Evolutionary conservation across 352 stramenopile genomes (phyloP).

Genomic region (Phytophthora ramorum): DNA sequence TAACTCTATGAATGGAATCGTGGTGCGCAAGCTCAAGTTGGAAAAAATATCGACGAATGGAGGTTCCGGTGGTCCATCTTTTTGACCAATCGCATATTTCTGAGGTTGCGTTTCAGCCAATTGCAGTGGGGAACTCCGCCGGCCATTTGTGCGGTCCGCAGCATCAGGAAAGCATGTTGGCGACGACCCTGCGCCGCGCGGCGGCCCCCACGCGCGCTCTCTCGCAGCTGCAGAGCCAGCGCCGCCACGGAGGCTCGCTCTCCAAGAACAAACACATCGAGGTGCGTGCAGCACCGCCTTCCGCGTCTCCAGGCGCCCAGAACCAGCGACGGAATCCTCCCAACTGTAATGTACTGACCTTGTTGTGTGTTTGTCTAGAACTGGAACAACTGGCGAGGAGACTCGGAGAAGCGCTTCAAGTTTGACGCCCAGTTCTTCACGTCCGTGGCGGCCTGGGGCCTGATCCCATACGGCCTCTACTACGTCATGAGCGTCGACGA

Average conservation of each 20-base stretch:
- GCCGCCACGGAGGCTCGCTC: conserved; percentile 77
- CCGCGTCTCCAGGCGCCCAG: not conserved
- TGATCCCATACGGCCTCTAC: conserved; percentile 70
- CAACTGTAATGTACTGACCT: not conserved
- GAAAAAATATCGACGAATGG: not conserved
- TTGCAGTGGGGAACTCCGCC: too few relatives aligned
- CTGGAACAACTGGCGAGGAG: conserved; percentile 88
- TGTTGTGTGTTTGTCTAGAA: conserved; percentile 43
- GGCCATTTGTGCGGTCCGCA: conserved; percentile 30
- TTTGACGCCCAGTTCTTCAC: conserved; percentile 77
- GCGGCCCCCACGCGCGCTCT: conserved; percentile 47
- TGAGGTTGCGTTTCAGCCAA: conserved; percentile 30
- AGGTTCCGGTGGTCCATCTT: conserved; percentile 25
- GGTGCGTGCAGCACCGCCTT: conserved; percentile 30
- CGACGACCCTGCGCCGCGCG: conserved; percentile 55
- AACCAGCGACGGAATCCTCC: not conserved
- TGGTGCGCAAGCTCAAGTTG: conserved; percentile 9
- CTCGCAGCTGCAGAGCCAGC: conserved; percentile 64
- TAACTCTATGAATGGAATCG: conserved; percentile 1
- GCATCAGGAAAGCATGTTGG: conserved; percentile 46
- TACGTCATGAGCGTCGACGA: conserved; percentile 65
- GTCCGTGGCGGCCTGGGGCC: conserved; percentile 53
- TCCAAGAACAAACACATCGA: conserved; percentile 89
- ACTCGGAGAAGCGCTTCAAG: conserved; percentile 86
- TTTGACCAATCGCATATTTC: conserved; percentile 6